Percentiles rank a stretch among this genome's conserved stretches.
phyloP scores from a whole-genome alignment of 495 filamentous ascomycete genomes.

The Lentithecium fluviatile region DNA sequence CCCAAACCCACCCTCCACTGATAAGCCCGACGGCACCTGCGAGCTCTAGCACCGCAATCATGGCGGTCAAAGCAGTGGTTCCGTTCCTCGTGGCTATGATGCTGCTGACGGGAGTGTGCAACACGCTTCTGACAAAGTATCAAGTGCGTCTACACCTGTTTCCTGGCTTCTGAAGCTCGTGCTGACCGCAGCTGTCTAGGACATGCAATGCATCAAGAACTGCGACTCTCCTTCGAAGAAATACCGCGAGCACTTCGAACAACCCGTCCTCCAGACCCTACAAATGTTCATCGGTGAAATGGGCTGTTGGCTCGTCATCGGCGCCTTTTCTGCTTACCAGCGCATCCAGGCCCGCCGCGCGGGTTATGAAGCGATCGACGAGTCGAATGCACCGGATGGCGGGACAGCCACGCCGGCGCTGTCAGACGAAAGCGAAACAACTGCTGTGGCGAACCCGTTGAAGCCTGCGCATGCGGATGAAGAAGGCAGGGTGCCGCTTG shows the following conservation, averaged over 20 bases:
- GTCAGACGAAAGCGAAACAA: constrained; percentile 27
- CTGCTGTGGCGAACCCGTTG: constrained; percentile 53
- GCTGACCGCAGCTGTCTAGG: constrained; percentile 50
- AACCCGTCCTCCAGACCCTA: constrained; percentile 91
- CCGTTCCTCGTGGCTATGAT: constrained; percentile 90
- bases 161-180: background rate
- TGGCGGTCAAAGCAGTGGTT: constrained; percentile 62
- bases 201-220: constrained; percentile 92
- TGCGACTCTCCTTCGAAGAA: constrained; percentile 75
- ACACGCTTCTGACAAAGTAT: constrained; percentile 94
- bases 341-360: constrained; percentile 55
- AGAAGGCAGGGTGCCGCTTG: constrained; percentile 55
- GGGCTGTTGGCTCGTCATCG: constrained; percentile 87
- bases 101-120: constrained; percentile 88
- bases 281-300: constrained; percentile 95
- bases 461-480: constrained; percentile 42
- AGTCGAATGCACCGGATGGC: constrained; percentile 16
- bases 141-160: constrained; percentile 56
- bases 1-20: background rate
- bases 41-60: constrained; percentile 35
- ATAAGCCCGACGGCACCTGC: background rate
- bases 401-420: background rate
- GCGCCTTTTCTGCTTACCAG: constrained; percentile 60
- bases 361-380: constrained; percentile 63
- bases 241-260: constrained; percentile 72